Conservation (phyloP, 495 filamentous ascomycete species). For the Tetracladium setigerum region DNA sequence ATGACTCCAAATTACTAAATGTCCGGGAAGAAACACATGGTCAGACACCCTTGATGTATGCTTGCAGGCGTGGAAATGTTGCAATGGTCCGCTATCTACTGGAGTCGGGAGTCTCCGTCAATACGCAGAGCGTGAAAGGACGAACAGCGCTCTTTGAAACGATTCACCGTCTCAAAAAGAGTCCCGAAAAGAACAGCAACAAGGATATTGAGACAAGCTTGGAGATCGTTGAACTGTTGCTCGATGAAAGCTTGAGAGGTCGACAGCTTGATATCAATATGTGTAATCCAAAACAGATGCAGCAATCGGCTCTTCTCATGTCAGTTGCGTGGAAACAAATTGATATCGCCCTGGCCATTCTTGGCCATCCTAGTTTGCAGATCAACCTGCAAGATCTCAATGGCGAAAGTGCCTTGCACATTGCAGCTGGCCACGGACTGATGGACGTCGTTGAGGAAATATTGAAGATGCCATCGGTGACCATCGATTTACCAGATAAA, state of each 20-base stretch:
- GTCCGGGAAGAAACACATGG: slow-evolving; percentile 16
- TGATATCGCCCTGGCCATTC: slow-evolving; percentile 6
- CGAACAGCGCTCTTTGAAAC: slow-evolving; percentile 22
- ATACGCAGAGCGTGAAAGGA: slow-evolving; percentile 12
- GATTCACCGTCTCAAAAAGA: slow-evolving; percentile 1
- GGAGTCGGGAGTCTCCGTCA: slow-evolving; percentile 15
- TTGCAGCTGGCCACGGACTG: slow-evolving; percentile 5
- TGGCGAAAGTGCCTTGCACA: slow-evolving; percentile 12
- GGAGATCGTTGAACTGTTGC: slow-evolving; percentile 1
- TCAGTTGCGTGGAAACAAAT: not conserved
- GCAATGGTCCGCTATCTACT: slow-evolving; percentile 14
- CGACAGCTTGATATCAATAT: not conserved
- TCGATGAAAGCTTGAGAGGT: not conserved
- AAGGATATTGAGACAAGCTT: too few species aligned
- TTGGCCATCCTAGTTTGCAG: slow-evolving; percentile 4
- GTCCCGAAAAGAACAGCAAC: not conserved
- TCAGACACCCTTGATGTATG: slow-evolving; percentile 27
- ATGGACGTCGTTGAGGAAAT: slow-evolving; percentile 10
- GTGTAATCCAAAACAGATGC: not conserved
- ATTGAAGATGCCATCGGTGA: slow-evolving; percentile 3
- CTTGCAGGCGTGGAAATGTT: slow-evolving; percentile 20
- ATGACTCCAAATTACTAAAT: slow-evolving; percentile 10
- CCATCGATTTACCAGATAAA: slow-evolving; percentile 6
- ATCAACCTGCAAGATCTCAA: slow-evolving; percentile 11
- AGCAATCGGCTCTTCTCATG: slow-evolving; percentile 18